Evolutionary conservation across 106 monocot genomes (phyloP).

Genomic region (Apostasia ramifera): DNA sequence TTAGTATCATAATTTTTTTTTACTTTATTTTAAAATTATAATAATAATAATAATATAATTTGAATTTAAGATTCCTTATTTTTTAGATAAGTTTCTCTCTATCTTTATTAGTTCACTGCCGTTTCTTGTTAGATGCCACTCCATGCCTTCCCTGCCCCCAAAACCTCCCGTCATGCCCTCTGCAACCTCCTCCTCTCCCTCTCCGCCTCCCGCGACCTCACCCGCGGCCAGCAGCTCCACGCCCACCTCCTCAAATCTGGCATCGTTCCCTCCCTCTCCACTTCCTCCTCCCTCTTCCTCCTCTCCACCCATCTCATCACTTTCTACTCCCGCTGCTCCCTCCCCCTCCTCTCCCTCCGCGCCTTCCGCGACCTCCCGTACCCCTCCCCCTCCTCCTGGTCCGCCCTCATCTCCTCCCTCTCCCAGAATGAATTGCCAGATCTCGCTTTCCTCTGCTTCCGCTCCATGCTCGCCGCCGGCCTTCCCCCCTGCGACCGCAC

Average conservation of each 20-base stretch:
- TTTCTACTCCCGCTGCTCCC: slow-evolving; percentile 54
- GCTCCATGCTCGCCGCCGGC: slow-evolving; percentile 29
- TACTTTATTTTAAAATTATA: too few species aligned
- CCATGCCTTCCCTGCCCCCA: background rate
- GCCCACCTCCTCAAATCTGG: slow-evolving; percentile 49
- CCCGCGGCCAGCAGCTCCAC: slow-evolving; percentile 50
- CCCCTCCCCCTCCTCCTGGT: slow-evolving; percentile 39
- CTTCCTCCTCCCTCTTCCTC: slow-evolving; percentile 15
- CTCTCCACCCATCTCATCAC: slow-evolving; percentile 80
- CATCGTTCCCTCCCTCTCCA: slow-evolving; percentile 11
- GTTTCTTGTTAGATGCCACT: background rate
- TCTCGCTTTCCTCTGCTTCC: slow-evolving; percentile 35
- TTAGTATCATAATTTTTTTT: too few species aligned
- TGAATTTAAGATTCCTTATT: too few species aligned
- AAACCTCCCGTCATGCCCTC: slow-evolving; percentile 11
- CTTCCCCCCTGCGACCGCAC: slow-evolving; percentile 40
- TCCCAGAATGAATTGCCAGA: slow-evolving; percentile 48
- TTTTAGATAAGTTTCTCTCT: too few species aligned
- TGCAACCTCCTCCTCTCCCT: slow-evolving; percentile 36
- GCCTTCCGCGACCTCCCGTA: slow-evolving; percentile 49
- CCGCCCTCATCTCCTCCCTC: slow-evolving; percentile 55
- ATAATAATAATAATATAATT: too few species aligned
- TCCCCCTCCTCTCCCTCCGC: slow-evolving; percentile 61
- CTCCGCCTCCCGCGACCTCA: slow-evolving; percentile 33
- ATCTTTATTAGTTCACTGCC: too few species aligned